A percentile compares a stretch with the other conserved stretches of the same genome.
Evolutionary conservation across 495 filamentous ascomycete genomes (phyloP).

Genomic region (Tuber calosporum): DNA sequence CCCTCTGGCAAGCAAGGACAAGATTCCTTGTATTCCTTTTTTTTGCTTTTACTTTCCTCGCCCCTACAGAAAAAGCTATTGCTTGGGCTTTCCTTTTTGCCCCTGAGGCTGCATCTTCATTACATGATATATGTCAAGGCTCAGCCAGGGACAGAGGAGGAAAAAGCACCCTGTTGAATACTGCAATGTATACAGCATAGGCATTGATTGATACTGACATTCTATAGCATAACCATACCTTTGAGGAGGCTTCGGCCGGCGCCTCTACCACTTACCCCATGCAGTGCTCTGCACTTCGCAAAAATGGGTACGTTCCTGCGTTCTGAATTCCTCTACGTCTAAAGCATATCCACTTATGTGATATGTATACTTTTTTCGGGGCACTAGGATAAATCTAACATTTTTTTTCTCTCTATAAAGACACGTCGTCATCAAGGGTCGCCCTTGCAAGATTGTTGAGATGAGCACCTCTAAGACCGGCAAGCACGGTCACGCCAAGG

Average conservation of each 20-base stretch:
- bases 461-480: constrained; percentile 99
- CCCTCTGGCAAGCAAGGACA: not conserved
- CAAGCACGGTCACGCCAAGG: constrained; percentile 99
- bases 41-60: constrained; percentile 14
- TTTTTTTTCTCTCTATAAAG: constrained; percentile 19
- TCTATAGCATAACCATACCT: constrained; percentile 75
- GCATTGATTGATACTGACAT: constrained; percentile 21
- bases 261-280: constrained; percentile 89
- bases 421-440: constrained; percentile 87
- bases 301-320: constrained; percentile 67
- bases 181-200: not conserved
- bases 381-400: constrained; percentile 7
- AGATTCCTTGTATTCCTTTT: constrained; percentile 12
- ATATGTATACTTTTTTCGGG: constrained; percentile 7
- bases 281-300: constrained; percentile 98
- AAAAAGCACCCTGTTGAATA: constrained; percentile 14
- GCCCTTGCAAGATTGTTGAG: constrained; percentile 99
- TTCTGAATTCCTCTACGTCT: constrained; percentile 6
- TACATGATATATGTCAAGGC: constrained; percentile 8
- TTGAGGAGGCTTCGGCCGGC: constrained; percentile 87
- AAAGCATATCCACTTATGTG: constrained; percentile 9
- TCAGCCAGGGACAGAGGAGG: constrained; percentile 7
- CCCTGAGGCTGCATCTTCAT: not conserved
- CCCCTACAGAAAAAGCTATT: constrained; percentile 37
- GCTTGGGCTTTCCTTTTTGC: constrained; percentile 23